Percentiles rank a stretch among this genome's conserved stretches.
These are phyloP conservation scores for Colletotrichum truncatum DNA, from an alignment of 2,329 filamentous ascomycete genomes.

Conservation along the genomic window DNA sequence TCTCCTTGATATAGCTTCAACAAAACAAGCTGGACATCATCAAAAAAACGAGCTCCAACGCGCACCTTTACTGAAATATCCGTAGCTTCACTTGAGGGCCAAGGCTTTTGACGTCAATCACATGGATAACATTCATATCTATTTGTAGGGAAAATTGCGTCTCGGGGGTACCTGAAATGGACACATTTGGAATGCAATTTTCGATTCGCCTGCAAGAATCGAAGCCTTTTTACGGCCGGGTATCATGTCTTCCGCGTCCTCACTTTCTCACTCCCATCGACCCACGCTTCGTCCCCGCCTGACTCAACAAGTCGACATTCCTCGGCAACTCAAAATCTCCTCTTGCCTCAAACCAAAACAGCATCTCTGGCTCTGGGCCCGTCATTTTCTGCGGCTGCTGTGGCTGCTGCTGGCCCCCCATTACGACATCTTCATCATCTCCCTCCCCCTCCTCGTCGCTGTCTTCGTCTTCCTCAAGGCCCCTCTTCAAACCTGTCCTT, in stretches of 20 bases:
- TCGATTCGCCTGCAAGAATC: neutral
- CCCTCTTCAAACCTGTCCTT: conserved; percentile 73
- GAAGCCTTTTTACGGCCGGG: conserved; percentile 21
- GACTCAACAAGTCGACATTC: conserved; percentile 54
- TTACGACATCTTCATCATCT: conserved; percentile 56
- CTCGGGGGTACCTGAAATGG: neutral
- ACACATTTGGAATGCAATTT: neutral
- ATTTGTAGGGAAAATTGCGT: no score
- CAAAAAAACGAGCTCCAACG: no score
- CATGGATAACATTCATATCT: no score
- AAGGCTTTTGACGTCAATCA: no score
- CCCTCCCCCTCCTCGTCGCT: conserved; percentile 70
- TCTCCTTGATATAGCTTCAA: no score
- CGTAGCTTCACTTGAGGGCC: no score
- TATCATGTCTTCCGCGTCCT: conserved; percentile 22
- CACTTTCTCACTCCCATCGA: conserved; percentile 7
- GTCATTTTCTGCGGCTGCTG: conserved; percentile 36
- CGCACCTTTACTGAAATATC: no score
- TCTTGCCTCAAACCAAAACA: conserved; percentile 55
- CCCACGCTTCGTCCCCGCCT: conserved; percentile 35
- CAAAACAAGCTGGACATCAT: no score
- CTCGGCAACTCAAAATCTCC: conserved; percentile 55
- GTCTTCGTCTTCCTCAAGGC: conserved; percentile 58
- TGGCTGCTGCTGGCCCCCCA: conserved; percentile 36
- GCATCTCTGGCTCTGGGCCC: conserved; percentile 54